Percentiles rank a stretch among this genome's conserved stretches.
These are phyloP conservation scores for Fusarium dlaminii DNA, from an alignment of 2,329 filamentous ascomycete species.

Conservation along the genomic window DNA sequence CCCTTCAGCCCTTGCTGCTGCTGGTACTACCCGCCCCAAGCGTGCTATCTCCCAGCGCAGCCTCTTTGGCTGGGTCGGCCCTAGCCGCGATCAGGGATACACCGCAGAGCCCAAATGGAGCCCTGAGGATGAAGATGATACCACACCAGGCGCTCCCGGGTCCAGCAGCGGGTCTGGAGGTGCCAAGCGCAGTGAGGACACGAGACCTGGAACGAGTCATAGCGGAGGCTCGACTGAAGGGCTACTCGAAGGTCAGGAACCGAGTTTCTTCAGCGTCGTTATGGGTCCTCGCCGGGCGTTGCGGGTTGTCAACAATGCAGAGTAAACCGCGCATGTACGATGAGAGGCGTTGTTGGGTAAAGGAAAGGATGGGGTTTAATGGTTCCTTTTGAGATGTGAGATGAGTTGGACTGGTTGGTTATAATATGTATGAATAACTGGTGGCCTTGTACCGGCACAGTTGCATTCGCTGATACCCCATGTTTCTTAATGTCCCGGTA, in stretches of 20 bases:
- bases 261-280: constrained; percentile 76
- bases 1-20: constrained; percentile 20
- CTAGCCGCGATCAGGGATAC: constrained; percentile 34
- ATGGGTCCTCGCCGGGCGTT: constrained; percentile 74
- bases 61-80: constrained; percentile 48
- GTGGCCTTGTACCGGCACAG: background rate
- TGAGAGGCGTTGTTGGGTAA: background rate
- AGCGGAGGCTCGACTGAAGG: constrained; percentile 57
- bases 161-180: constrained; percentile 38
- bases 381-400: background rate
- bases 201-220: constrained; percentile 40
- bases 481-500: background rate
- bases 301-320: constrained; percentile 70
- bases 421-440: constrained; percentile 21
- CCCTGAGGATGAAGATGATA: constrained; percentile 38
- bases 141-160: constrained; percentile 31
- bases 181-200: constrained; percentile 40
- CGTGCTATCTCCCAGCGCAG: constrained; percentile 35
- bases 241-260: constrained; percentile 69
- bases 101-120: constrained; percentile 46
- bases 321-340: constrained; percentile 30
- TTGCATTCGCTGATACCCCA: constrained; percentile 41
- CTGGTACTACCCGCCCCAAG: constrained; percentile 3
- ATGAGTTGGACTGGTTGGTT: background rate
- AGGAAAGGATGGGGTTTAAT: background rate